Percentiles rank a stretch among this genome's conserved stretches.
Conservation (phyloP, 768 basidiomycete species). For the Lyophyllum decastes region DNA sequence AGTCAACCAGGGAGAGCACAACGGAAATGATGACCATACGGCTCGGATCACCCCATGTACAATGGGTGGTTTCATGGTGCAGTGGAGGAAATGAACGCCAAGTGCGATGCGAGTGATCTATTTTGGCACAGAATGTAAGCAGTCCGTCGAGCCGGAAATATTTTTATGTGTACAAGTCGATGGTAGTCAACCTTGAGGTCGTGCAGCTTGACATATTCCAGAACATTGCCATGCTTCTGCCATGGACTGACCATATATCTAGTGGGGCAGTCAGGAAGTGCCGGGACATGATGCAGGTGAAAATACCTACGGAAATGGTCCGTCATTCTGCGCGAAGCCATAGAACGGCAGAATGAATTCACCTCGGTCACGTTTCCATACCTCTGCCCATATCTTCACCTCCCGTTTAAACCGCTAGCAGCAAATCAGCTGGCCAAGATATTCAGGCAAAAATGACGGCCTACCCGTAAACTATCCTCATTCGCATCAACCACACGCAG, state of each 20-base stretch:
- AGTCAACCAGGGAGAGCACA: background rate
- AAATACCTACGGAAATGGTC: conserved; percentile 51
- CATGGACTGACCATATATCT: conserved; percentile 64
- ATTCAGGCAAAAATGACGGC: conserved; percentile 2
- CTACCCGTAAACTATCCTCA: conserved; percentile 44
- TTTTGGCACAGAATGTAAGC: background rate
- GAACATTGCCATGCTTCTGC: conserved; percentile 52
- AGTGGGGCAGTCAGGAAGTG: conserved; percentile 1
- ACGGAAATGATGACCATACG: conserved; percentile 24
- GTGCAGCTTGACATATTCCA: conserved; percentile 45
- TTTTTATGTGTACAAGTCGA: conserved; percentile 33
- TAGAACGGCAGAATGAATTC: conserved; percentile 57
- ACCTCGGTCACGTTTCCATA: conserved; percentile 55
- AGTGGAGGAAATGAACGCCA: conserved; percentile 50
- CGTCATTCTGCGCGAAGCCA: conserved; percentile 56
- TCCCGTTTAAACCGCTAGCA: conserved; percentile 53
- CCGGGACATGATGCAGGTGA: background rate
- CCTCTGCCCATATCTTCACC: conserved; percentile 52
- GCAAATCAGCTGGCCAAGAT: conserved; percentile 2
- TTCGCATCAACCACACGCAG: conserved; percentile 52
- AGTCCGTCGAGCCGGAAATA: background rate
- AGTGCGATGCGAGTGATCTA: conserved; percentile 48
- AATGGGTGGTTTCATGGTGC: conserved; percentile 45
- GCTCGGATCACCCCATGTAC: conserved; percentile 59
- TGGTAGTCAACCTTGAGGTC: conserved; percentile 41